Base-by-base conservation (phyloP, 495 filamentous ascomycete species). In the Cercophora newfieldiana region DNA sequence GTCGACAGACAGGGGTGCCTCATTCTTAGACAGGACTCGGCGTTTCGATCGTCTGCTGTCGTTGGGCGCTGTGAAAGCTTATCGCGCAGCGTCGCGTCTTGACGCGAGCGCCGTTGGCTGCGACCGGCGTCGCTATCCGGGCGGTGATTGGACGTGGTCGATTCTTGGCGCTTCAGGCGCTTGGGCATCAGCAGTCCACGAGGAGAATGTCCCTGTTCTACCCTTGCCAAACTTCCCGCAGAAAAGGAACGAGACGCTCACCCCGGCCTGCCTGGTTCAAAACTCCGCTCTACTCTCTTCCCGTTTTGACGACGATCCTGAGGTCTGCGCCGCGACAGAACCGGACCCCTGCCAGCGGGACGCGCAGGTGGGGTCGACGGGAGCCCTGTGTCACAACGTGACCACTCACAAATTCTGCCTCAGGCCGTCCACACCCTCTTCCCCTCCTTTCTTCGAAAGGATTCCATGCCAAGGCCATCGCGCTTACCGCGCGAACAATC, bases 131-230 rank as follows among this genome's bases (percentile, higher is more conserved):
- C 21, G 12, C 29, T 30, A 26, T 19, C 30, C 30, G 26, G n/a
- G 33, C n/a, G 26, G 56, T 59, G 56, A 59, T 59, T 59, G 56
- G 56, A 59, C 33, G 56, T 14, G n/a, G 56, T 50, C 56, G 28
- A 24, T 59, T 59, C 56, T 7, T 59, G 56, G 56, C 56, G 56
- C 56, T 59, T 59, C 28, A 3, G 56, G 19, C 56, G 29, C 26
- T 31, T n/a, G 33, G 31, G 56, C 56, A 59, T 59, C 12, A 12
- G 12, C 5, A 4, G 30, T 33, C 30, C 30, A 33, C 30, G 30
- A 33, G 30, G 12, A 33, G 4, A 33, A 33, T 33, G 30, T 33
- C 30, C 4, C 4, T 33, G 48, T 50, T 50, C 48, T 50, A 6
- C 48, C 48, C 48, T 16, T 50, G 16, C 48, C 48, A 50, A 3